Evolutionary conservation across 2,329 filamentous ascomycete genomes (phyloP).

Genomic region (Cladosporium sp.): DNA sequence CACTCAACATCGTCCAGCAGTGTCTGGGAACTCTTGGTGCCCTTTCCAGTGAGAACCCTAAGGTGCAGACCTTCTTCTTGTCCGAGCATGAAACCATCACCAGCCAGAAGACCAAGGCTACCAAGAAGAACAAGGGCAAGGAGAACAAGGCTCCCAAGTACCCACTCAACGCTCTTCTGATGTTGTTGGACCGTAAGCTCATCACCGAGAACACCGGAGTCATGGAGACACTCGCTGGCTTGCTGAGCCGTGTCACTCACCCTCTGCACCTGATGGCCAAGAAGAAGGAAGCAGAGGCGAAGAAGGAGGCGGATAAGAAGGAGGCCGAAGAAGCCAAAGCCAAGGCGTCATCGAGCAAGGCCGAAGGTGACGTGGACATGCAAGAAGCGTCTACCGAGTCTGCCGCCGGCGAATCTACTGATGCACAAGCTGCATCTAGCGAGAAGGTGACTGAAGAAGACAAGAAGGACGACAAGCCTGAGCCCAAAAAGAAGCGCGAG

Average conservation of each 20-base stretch:
- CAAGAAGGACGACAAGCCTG: conserved; percentile 38
- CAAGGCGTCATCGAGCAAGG: conserved; percentile 6
- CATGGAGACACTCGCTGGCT: conserved; percentile 86
- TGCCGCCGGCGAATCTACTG: conserved; percentile 12
- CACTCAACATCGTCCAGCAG: conserved; percentile 91
- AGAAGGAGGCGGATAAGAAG: conserved; percentile 28
- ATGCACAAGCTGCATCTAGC: conserved; percentile 17
- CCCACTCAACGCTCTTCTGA: conserved; percentile 85
- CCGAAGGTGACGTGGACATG: conserved; percentile 17
- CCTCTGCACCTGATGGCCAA: conserved; percentile 79
- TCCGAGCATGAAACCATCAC: conserved; percentile 81
- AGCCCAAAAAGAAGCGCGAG: conserved; percentile 51
- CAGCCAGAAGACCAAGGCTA: conserved; percentile 62
- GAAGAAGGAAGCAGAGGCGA: conserved; percentile 65
- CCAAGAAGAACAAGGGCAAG: conserved; percentile 76
- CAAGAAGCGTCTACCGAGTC: conserved; percentile 21
- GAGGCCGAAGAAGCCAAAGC: conserved; percentile 3
- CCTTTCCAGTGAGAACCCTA: conserved; percentile 76
- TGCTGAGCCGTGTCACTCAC: conserved; percentile 83
- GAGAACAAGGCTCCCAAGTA: conserved; percentile 81
- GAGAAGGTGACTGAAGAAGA: conserved; percentile 28
- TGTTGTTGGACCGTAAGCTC: conserved; percentile 83
- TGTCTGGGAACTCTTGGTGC: conserved; percentile 82
- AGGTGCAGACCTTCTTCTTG: conserved; percentile 86
- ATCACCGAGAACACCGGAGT: conserved; percentile 96